Conservation (phyloP, 495 filamentous ascomycete genomes). For the Jackrogersella minutella region DNA sequence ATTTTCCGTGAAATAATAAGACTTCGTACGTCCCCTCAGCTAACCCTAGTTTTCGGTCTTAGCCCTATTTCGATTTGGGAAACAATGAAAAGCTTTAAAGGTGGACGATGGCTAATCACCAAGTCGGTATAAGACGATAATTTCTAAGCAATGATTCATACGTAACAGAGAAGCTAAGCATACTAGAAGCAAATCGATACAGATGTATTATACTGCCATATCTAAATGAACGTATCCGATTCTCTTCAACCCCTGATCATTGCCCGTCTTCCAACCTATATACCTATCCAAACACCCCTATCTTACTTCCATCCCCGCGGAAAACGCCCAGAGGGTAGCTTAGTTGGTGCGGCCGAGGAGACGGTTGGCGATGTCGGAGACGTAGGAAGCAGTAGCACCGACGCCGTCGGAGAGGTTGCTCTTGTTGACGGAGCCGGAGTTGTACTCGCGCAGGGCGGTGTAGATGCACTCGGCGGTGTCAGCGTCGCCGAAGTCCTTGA, state of each 20-base stretch:
- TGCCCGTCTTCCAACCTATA: background rate
- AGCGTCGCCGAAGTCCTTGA: slow-evolving; percentile 44
- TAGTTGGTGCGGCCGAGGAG: slow-evolving; percentile 47
- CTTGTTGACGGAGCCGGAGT: slow-evolving; percentile 50
- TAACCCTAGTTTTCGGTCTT: too few species aligned
- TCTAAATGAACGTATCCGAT: slow-evolving; percentile 21
- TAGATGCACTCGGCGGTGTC: slow-evolving; percentile 48
- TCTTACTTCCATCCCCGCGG: background rate
- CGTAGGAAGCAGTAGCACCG: slow-evolving; percentile 49
- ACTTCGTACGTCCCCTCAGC: too few species aligned
- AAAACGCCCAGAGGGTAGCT: background rate
- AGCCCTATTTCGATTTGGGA: too few species aligned
- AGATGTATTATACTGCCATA: slow-evolving; percentile 17
- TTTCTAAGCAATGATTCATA: too few species aligned
- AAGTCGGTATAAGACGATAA: too few species aligned
- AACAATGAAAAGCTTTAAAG: too few species aligned
- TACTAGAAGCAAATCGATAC: background rate
- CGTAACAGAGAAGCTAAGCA: too few species aligned
- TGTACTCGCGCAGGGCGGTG: slow-evolving; percentile 53
- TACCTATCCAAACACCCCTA: background rate
- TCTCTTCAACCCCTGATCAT: background rate
- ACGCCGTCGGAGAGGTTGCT: slow-evolving; percentile 47
- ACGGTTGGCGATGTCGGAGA: slow-evolving; percentile 51
- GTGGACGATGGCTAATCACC: too few species aligned
- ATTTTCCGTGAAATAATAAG: background rate